Base-by-base conservation (phyloP, 148 eudicot genomes). In the Suaeda aralocaspica region DNA sequence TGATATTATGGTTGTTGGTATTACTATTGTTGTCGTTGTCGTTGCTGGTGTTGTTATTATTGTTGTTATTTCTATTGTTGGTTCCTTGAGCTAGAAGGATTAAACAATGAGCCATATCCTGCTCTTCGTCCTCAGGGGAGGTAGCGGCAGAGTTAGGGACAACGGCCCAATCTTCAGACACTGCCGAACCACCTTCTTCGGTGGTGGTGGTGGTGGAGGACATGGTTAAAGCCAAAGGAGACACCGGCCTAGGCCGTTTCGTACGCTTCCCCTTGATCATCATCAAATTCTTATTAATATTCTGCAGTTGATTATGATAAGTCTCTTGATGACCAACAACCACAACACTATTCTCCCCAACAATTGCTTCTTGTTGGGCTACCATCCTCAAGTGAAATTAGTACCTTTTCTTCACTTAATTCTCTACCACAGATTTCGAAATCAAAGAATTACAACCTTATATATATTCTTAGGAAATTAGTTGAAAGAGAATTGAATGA, bases 81-180 rank as follows among this genome's bases (percentile, higher is more conserved):
- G n/a, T n/a, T 12, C 93, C 89, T 76, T 82, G 88, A 2, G 97
- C 97, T 5, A 91, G 67, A 46, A 91, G 88, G 72, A 91, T 91
- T 76, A 91, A 56, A 55, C 97, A 91, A 19, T 85, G 81, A 5
- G 97, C 97, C 97, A 85, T 84, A 66, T 89, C 92, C 70, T 88
- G 85, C 33, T 84, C 92, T 21, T 84, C 90, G 36, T 80, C 84
- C 1, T 77, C 49, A n/a, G 62, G 8, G 10, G 0, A 63, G 6
- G 64, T 52, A 30, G 52, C 28, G n/a, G n/a, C n/a, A n/a, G n/a
- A n/a, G n/a, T n/a, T n/a, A n/a, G n/a, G n/a, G n/a, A n/a, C n/a
- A n/a, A n/a, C n/a, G 10, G 49, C 5, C 66, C 59, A 42, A 67
- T 67, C 46, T 28, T 72, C 41, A 6, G 79, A 29, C 18, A 51